phyloP scores from a whole-genome alignment of 2,329 filamentous ascomycete species.

The Fusarium palustre region DNA sequence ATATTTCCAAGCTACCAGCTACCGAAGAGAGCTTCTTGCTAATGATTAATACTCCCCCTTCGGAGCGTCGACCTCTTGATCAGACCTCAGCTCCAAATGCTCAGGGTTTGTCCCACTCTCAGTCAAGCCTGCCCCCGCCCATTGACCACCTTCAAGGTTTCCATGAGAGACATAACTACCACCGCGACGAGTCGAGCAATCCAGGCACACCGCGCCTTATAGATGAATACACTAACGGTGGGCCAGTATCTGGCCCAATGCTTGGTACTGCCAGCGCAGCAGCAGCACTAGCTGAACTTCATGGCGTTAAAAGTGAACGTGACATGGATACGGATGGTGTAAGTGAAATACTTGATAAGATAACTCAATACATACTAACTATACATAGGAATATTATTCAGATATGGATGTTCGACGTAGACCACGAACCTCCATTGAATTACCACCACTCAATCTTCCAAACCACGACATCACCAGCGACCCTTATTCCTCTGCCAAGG shows the following conservation, averaged over 20 bases:
- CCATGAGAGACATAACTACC: constrained; percentile 67
- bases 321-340: constrained; percentile 85
- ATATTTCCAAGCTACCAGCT: constrained; percentile 96
- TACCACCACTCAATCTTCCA: constrained; percentile 74
- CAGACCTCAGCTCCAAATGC: constrained; percentile 50
- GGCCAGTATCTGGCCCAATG: constrained; percentile 52
- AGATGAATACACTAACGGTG: constrained; percentile 73
- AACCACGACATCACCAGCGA: constrained; percentile 77
- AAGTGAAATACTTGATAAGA: constrained; percentile 55
- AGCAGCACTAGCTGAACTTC: constrained; percentile 85
- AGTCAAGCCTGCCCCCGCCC: constrained; percentile 27
- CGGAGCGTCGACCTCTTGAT: constrained; percentile 69
- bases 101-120: constrained; percentile 49
- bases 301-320: constrained; percentile 78
- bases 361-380: constrained; percentile 40
- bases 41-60: constrained; percentile 93
- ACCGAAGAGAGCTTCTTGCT: constrained; percentile 97
- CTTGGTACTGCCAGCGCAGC: constrained; percentile 77
- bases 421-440: constrained; percentile 75
- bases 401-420: constrained; percentile 75
- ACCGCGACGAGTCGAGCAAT: constrained; percentile 73
- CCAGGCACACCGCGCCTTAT: constrained; percentile 75
- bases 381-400: constrained; percentile 72
- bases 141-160: constrained; percentile 47
- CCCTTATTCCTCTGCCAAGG: constrained; percentile 72